Conservation (phyloP, 805 yeast species). For the Kuraishia hungarica region DNA sequence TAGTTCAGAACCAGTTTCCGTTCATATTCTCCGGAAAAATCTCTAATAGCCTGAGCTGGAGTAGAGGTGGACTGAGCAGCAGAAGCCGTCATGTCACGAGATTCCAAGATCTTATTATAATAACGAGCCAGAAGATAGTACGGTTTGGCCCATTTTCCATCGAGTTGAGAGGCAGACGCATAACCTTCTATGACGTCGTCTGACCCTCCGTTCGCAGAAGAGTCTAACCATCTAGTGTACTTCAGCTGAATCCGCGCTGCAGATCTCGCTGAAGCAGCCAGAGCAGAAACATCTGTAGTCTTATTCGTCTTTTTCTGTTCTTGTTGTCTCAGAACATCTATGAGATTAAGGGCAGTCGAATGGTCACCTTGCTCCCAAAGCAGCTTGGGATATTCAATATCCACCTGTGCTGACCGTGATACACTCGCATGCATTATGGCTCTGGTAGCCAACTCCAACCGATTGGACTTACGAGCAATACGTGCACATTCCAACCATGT, state of each 20-base stretch:
- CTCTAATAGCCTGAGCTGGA: constrained; percentile 11
- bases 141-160: constrained; percentile 65
- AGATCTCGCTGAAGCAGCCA: constrained; percentile 3
- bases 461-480: constrained; percentile 57
- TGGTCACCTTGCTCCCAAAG: constrained; percentile 88
- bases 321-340: constrained; percentile 31
- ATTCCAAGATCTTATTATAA: constrained; percentile 66
- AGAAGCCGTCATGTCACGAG: constrained; percentile 18
- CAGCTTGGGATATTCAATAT: constrained; percentile 71
- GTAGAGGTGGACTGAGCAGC: constrained; percentile 6
- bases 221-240: constrained; percentile 84
- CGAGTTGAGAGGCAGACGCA: constrained; percentile 42
- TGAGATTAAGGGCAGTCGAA: constrained; percentile 67
- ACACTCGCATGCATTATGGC: constrained; percentile 55
- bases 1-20: constrained; percentile 46
- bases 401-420: constrained; percentile 36
- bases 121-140: constrained; percentile 75
- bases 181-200: constrained; percentile 66
- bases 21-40: constrained; percentile 43
- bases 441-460: constrained; percentile 66
- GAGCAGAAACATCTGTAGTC: constrained; percentile 5
- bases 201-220: constrained; percentile 76
- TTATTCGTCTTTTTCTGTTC: constrained; percentile 13
- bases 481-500: constrained; percentile 53
- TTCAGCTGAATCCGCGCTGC: constrained; percentile 50